These are phyloP conservation scores for Tulasnella sp. DNA, from an alignment of 768 basidiomycete genomes.

Conservation along the genomic window DNA sequence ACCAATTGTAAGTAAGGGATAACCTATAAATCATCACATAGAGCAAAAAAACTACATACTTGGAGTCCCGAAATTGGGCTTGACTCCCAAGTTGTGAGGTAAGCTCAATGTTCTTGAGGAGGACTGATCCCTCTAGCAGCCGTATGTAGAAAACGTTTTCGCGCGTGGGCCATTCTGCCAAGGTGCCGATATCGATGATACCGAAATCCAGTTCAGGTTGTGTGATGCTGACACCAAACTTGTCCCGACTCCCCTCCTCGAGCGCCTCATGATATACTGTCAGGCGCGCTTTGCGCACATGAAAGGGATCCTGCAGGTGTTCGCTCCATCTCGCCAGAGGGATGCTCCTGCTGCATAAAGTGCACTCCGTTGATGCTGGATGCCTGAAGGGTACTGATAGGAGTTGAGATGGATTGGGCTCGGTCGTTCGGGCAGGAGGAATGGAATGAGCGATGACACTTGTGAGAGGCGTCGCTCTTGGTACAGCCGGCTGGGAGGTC, in stretches of 20 bases:
- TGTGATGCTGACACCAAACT: conserved; percentile 8
- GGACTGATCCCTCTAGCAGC: not conserved
- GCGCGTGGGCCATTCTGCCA: not conserved
- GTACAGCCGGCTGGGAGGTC: not conserved
- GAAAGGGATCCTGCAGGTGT: not conserved
- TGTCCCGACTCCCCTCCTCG: not conserved
- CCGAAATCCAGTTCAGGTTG: conserved; percentile 7
- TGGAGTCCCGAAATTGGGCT: not conserved
- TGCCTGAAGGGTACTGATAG: too few species aligned
- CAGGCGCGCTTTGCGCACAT: not conserved
- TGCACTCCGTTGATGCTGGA: not conserved
- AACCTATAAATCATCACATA: too few species aligned
- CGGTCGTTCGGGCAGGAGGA: too few species aligned
- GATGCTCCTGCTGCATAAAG: not conserved
- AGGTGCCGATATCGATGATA: not conserved
- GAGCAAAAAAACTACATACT: not conserved
- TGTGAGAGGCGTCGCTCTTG: too few species aligned
- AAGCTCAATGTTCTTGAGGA: not conserved
- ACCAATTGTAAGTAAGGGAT: not conserved
- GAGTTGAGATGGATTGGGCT: too few species aligned
- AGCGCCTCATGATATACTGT: not conserved
- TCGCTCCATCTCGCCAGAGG: not conserved
- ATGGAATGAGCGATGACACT: too few species aligned
- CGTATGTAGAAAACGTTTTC: not conserved
- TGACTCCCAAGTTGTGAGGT: not conserved